Conservation (phyloP, 495 filamentous ascomycete species). For the Tuber brumale region DNA sequence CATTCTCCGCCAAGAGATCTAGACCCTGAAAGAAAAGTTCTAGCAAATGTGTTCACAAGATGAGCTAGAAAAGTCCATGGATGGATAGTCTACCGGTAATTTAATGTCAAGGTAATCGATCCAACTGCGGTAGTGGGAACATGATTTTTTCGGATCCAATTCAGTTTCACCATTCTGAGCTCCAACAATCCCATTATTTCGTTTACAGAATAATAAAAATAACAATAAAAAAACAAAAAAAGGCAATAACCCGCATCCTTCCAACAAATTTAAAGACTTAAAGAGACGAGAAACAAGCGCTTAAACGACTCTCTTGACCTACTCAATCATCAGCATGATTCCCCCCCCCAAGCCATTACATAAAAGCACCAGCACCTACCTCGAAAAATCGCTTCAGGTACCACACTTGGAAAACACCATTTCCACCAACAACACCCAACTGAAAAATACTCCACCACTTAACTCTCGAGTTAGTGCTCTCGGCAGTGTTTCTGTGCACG, state of each 20-base stretch:
- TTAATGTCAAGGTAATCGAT: background rate
- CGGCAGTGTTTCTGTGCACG: constrained; percentile 93
- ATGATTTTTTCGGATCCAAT: background rate
- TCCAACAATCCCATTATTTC: constrained; percentile 28
- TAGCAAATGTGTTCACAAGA: background rate
- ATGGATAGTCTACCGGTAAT: too few relatives aligned
- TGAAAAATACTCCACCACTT: constrained; percentile 99
- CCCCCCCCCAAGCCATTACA: background rate
- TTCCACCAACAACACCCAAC: constrained; percentile 76
- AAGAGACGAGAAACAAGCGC: background rate
- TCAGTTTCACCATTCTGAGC: background rate
- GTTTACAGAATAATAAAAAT: background rate
- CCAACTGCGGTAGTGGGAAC: background rate
- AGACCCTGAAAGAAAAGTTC: background rate
- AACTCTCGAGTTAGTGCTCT: constrained; percentile 92
- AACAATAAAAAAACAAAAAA: background rate
- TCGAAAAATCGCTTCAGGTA: constrained; percentile 99
- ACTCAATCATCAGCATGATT: constrained; percentile 7
- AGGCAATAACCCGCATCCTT: background rate
- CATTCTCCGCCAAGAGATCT: background rate
- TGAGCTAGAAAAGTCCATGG: too few relatives aligned
- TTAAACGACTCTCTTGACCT: constrained; percentile 45
- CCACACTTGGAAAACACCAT: constrained; percentile 98
- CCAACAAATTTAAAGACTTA: constrained; percentile 1
- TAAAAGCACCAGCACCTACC: constrained; percentile 48